Percentiles rank a stretch among this genome's conserved stretches.
Evolutionary conservation across 345 rosid genomes (phyloP).

Genomic region (Citrus sinensis): DVS_A1.0 CM039166.1:18673501-18674000

Average conservation of each 20-base stretch:
- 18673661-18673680: neutral
- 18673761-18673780: no score
- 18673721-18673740: neutral
- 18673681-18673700: neutral
- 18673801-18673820: neutral
- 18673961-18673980: neutral
- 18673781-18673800: neutral
- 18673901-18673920: neutral
- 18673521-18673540: neutral
- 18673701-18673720: neutral
- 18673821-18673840: neutral
- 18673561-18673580: neutral
- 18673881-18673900: neutral
- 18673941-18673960: neutral
- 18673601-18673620: neutral
- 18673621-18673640: neutral
- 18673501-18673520: no score
- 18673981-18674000: neutral
- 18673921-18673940: neutral
- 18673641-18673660: neutral
- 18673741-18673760: neutral
- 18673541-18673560: neutral
- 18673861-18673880: neutral
- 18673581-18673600: neutral
- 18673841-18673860: neutral